Base-by-base conservation (phyloP, 2,329 filamentous ascomycete genomes). In the Phoma sp. region DNA sequence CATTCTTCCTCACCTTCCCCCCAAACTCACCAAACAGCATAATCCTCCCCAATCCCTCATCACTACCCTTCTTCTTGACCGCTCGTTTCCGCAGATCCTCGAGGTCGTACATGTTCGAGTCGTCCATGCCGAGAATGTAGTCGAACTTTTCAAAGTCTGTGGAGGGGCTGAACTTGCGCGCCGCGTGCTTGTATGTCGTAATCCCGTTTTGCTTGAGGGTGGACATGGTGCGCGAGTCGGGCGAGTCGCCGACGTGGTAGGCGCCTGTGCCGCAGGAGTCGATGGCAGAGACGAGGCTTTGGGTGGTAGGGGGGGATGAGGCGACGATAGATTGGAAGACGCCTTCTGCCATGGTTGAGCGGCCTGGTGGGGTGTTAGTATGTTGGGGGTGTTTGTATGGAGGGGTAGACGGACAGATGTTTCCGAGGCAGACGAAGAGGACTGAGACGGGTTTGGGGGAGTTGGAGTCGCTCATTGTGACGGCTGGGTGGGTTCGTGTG, bases 81-180 rank as follows among this genome's bases (percentile, higher is more conserved):
- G 84, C 80, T 54, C 81, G 78, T 52, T 72, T 66, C 60, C 85
- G 80, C 69, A 88, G 76, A 28, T 85, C 80, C 66, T 86, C 74
- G 53, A 96, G 77, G 68, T 96, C 85, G 7, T 82, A 80, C 37
- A 96, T 79, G 73, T 98, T 98, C 38, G 87, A 85, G 42, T 85
- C 81, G 72, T 99, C 95, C 95, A 99, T 99, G 56, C 91, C 93
- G 52, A 99, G 87, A 56, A 99, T 87, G 77, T 96, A 98, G 76
- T 98, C 92, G 69, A 97, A 98, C 14, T 83, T 82, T 50, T 87
- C 79, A 66, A 98, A 96, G 76, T 99, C 95, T 45, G 83, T 82
- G 1, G 81, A 76, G 4, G 78, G 77, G 74, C 76, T 73, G 73
- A 96, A 87, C 74, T 90, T 89, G 46, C 92, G 87, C 17, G 92